Conservation (phyloP, 208 protist genomes). For the Angomonas deanei region DNA sequence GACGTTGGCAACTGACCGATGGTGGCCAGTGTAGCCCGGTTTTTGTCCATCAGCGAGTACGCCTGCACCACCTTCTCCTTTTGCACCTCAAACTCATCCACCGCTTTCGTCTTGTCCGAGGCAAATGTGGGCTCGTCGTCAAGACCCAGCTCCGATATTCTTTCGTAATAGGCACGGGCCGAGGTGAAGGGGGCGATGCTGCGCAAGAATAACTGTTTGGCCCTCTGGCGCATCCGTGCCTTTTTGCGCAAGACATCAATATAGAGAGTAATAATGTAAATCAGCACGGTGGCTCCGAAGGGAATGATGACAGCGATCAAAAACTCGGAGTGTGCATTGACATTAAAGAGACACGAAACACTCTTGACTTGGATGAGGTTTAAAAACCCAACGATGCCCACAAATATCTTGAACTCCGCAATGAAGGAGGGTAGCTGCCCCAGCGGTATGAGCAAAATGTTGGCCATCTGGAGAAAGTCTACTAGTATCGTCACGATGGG, state of each 20-base stretch:
- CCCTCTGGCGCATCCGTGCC: constrained; percentile 10
- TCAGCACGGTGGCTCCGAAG: constrained; percentile 3
- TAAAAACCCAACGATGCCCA: not conserved
- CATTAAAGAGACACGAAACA: constrained; percentile 2
- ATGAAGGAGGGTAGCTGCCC: constrained; percentile 28
- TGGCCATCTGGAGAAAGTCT: constrained; percentile 19
- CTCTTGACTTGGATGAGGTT: not conserved
- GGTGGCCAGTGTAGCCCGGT: constrained; percentile 21
- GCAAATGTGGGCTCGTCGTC: constrained; percentile 30
- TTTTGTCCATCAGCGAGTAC: constrained; percentile 40
- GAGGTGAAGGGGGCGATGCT: constrained; percentile 26
- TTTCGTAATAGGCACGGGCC: constrained; percentile 27
- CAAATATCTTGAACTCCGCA: constrained; percentile 16
- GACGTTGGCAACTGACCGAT: constrained; percentile 31
- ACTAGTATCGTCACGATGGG: constrained; percentile 12
- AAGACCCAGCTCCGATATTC: constrained; percentile 20
- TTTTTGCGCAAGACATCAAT: constrained; percentile 15
- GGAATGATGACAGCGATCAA: constrained; percentile 12
- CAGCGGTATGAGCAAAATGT: constrained; percentile 18
- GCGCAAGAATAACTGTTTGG: constrained; percentile 17
- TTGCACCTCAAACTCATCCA: constrained; percentile 21
- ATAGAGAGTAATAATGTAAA: constrained; percentile 19
- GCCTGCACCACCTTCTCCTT: constrained; percentile 25
- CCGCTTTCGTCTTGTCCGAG: not conserved
- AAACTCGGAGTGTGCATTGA: constrained; percentile 15